phyloP scores from a whole-genome alignment of 2,329 filamentous ascomycete species.

The Anthostomella pinea region DNA sequence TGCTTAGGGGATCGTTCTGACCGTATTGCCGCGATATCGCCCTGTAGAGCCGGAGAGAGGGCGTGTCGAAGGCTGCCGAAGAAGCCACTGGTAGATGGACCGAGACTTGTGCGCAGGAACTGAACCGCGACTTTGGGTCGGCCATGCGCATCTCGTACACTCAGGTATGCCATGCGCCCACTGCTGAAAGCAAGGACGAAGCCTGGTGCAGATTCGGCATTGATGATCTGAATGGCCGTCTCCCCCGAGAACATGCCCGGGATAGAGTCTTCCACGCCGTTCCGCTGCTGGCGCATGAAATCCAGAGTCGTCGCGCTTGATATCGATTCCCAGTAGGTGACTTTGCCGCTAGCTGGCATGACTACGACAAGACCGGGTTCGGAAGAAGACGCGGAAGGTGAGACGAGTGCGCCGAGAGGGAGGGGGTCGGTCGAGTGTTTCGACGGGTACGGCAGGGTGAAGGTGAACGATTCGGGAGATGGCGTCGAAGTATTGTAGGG shows the following conservation, averaged over 20 bases:
- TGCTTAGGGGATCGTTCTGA: conserved; percentile 69
- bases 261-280: conserved; percentile 73
- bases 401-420: conserved; percentile 79
- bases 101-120: conserved; percentile 64
- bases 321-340: conserved; percentile 95
- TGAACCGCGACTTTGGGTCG: conserved; percentile 76
- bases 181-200: conserved; percentile 83
- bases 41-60: conserved; percentile 67
- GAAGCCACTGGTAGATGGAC: conserved; percentile 60
- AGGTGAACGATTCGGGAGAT: conserved; percentile 74
- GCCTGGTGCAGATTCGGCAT: conserved; percentile 78
- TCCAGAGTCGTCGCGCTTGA: conserved; percentile 82
- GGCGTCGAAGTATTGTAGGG: conserved; percentile 70
- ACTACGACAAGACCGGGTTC: conserved; percentile 86
- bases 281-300: conserved; percentile 77
- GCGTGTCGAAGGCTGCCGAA: conserved; percentile 79
- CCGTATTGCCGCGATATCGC: conserved; percentile 76
- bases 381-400: conserved; percentile 70
- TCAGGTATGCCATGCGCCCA: conserved; percentile 83
- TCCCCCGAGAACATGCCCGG: conserved; percentile 77
- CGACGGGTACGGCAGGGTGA: conserved; percentile 73
- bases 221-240: conserved; percentile 70
- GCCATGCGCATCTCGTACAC: conserved; percentile 80
- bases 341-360: conserved; percentile 77
- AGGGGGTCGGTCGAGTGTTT: conserved; percentile 66